phyloP scores from a whole-genome alignment of 2,329 filamentous ascomycete genomes.

The Xylariaceae sp. region DNA sequence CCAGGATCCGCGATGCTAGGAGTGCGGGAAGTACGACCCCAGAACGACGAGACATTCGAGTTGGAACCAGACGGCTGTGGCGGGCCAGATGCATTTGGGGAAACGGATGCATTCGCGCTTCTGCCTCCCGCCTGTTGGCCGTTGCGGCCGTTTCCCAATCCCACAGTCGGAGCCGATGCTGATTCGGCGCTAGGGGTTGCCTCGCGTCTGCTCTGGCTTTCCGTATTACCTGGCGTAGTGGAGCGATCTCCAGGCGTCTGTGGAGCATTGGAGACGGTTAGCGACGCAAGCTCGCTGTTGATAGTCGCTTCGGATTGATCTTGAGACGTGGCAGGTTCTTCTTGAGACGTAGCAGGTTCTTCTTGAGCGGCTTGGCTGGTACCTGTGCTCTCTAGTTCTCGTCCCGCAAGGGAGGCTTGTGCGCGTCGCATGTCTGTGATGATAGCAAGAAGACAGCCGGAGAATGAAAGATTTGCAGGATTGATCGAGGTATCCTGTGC shows the following conservation, averaged over 20 bases:
- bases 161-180: neutral
- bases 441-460: conserved; percentile 8
- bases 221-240: neutral
- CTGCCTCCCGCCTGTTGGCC: neutral
- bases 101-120: neutral
- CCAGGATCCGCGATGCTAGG: neutral
- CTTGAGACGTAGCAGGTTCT: neutral
- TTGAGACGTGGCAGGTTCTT: neutral
- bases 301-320: neutral
- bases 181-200: neutral
- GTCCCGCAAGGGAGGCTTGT: neutral
- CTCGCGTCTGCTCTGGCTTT: neutral
- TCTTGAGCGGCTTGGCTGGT: neutral
- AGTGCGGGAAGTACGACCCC: neutral
- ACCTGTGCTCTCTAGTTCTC: neutral
- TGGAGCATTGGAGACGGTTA: neutral
- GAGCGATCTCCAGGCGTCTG: neutral
- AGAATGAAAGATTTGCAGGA: neutral
- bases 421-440: conserved; percentile 15
- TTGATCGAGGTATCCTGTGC: too few relatives aligned
- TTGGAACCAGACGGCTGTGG: neutral
- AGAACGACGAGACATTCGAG: neutral
- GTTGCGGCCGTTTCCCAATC: neutral
- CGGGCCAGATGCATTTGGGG: neutral
- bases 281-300: neutral